Evolutionary conservation across 371 early-diverging fungal species (phyloP).

Genomic region (Lichtheimia corymbifera): DNA sequence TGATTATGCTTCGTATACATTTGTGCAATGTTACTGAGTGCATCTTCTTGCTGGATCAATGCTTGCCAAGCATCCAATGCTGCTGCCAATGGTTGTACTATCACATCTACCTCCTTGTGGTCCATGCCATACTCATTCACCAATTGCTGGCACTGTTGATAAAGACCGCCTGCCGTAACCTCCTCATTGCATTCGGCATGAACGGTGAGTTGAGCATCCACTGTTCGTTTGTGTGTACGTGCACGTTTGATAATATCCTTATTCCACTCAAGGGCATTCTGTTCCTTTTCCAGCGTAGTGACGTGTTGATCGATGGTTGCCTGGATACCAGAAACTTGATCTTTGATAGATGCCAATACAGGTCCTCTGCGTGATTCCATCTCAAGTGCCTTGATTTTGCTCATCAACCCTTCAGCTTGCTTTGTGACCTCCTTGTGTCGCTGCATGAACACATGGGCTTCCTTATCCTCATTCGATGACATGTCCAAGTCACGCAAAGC

Average conservation of each 20-base stretch:
- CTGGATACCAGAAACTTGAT: too few species aligned
- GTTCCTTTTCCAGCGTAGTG: neutral
- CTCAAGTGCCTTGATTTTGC: too few species aligned
- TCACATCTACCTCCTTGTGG: neutral
- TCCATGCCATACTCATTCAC: neutral
- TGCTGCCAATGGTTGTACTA: neutral
- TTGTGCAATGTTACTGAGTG: slow-evolving; percentile 26
- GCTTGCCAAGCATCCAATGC: slow-evolving; percentile 21
- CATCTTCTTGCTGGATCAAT: slow-evolving; percentile 25
- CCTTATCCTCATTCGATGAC: too few species aligned
- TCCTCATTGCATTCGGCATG: too few species aligned
- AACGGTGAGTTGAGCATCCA: too few species aligned
- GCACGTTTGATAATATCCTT: neutral
- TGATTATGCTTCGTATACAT: slow-evolving; percentile 23
- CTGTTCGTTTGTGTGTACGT: neutral
- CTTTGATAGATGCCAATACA: too few species aligned
- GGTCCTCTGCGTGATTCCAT: too few species aligned
- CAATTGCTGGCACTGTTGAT: slow-evolving; percentile 4
- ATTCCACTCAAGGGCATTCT: neutral
- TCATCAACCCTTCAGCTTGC: too few species aligned
- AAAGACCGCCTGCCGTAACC: too few species aligned
- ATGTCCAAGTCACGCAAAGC: neutral
- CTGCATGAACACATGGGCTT: neutral
- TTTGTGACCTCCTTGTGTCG: neutral
- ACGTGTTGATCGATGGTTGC: too few species aligned